Conservation (phyloP, 169 alveolate genomes). For the Plasmodium inui region DNA sequence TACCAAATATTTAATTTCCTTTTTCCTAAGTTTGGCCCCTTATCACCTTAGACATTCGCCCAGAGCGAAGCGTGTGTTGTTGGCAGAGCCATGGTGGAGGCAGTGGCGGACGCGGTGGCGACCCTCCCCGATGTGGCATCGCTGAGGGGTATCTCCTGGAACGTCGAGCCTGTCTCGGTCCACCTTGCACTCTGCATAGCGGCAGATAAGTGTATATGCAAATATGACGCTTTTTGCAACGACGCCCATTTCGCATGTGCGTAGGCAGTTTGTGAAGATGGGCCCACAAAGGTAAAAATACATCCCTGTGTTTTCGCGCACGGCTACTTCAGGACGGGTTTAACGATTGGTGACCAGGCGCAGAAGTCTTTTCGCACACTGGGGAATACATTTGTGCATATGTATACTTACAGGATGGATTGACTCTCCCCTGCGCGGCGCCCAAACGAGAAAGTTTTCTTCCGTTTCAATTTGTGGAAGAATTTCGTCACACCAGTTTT, state of each 20-base stretch:
- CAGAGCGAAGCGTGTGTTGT: neutral
- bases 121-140: neutral
- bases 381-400: neutral
- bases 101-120: too few species aligned
- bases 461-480: neutral
- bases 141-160: neutral
- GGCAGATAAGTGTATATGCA: neutral
- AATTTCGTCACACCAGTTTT: neutral
- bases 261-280: neutral
- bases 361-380: neutral
- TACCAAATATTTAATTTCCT: slow-evolving; percentile 79
- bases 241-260: neutral
- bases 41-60: neutral
- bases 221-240: neutral
- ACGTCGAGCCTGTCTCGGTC: neutral
- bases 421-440: neutral
- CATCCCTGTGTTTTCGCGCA: neutral
- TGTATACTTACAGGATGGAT: neutral
- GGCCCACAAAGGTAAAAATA: neutral
- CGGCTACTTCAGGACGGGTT: neutral
- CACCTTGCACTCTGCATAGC: neutral
- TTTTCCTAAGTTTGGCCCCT: slow-evolving; percentile 3
- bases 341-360: neutral
- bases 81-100: neutral
- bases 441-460: neutral